Evolutionary conservation across 73 alveolate genomes (phyloP), one percentile per base, ranked within the genome.

Genomic region (Loxodes magnus): DNA sequence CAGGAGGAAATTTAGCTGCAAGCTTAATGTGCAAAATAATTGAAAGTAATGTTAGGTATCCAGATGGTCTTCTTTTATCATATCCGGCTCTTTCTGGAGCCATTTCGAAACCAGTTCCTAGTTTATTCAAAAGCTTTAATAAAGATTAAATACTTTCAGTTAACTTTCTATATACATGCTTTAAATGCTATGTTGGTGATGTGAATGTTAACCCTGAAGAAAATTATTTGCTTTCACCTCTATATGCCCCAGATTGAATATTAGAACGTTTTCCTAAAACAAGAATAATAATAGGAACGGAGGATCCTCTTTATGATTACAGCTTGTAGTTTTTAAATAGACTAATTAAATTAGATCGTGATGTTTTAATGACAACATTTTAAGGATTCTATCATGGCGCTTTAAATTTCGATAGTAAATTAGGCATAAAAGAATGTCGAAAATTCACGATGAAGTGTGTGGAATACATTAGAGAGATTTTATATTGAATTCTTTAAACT

Each of bases 1-100:
- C 99, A 1, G 99, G 99, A 4, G 99, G 99, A 24, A 92, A 92
- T 61, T 64, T 92, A 36, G 78, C 53, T 33, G 76, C 72, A 23
- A 92, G 87, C 1, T 24, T 82, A 14, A 68, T 90, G 2, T 39
- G 58, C 12, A 54, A 77, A 62, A 56, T 71, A 16, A 74, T 81
- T 19, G 64, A 52, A 35, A 27, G 75, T 41, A 72, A 82, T 6
- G 74, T 78, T 43, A 61, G 87, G 55, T 68, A 71, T 0, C 97
- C 97, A 6, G 88, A 71, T 70, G 88, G 90, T 0, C 37, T 76
- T n/a, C 44, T 81, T 23, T 37, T 78, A 34, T 64, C 83, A 14
- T 86, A 86, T 59, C 97, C 97, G 17, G 95, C 91, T 15, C 43
- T 82, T 21, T 56, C 59, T 49, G 38, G 79, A 7, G 31, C 82